Evolutionary conservation across 2,329 filamentous ascomycete species (phyloP).

Genomic region (Tricladium varicosporioides): DNA sequence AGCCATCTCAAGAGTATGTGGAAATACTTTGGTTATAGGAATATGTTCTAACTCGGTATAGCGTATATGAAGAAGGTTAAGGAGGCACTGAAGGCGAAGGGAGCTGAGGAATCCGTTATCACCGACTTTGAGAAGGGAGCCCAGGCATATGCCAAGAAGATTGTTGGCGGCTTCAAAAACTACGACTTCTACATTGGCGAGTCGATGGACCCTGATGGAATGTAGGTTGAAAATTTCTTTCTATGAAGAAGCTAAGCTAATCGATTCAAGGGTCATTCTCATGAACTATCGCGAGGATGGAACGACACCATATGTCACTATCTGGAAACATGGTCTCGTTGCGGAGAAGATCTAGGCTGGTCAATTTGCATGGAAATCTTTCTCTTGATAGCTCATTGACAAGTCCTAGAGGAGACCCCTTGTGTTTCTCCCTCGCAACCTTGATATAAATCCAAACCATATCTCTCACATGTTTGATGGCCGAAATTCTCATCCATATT

Average conservation of each 20-base stretch:
- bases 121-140: slow-evolving; percentile 79
- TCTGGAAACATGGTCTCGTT: slow-evolving; percentile 93
- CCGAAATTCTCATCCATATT: too few species aligned
- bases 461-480: too few species aligned
- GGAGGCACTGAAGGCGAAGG: slow-evolving; percentile 61
- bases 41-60: slow-evolving; percentile 35
- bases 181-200: slow-evolving; percentile 93
- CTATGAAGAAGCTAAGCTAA: slow-evolving; percentile 11
- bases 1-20: slow-evolving; percentile 77
- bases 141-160: slow-evolving; percentile 70
- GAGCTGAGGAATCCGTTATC: slow-evolving; percentile 63
- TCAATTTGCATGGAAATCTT: slow-evolving; percentile 3
- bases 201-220: slow-evolving; percentile 89
- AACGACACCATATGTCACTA: slow-evolving; percentile 79
- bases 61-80: slow-evolving; percentile 93
- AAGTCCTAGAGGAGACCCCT: slow-evolving; percentile 4
- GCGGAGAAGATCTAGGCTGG: slow-evolving; percentile 85
- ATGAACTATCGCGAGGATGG: slow-evolving; percentile 99
- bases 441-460: slow-evolving; percentile 3
- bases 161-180: slow-evolving; percentile 87
- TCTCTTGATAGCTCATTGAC: slow-evolving; percentile 5
- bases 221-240: slow-evolving; percentile 57
- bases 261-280: slow-evolving; percentile 68
- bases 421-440: neutral
- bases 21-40: neutral